Evolutionary conservation across 805 yeast species (phyloP), one percentile per base, ranked within the genome.

Genomic region (Monosporozyma servazzii): DNA sequence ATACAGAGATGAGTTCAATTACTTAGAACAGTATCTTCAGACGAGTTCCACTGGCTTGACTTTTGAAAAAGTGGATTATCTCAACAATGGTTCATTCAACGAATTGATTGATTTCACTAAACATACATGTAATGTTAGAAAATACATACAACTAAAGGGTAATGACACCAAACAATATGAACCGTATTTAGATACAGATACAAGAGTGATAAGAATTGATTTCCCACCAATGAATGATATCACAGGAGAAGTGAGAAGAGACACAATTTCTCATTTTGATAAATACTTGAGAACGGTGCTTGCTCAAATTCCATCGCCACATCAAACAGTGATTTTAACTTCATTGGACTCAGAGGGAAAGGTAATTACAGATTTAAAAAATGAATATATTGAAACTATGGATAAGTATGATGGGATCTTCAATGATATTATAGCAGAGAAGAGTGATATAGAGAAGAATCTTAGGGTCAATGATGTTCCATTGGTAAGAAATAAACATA

Each of bases 261-360:
- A 57, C 18, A 69, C 69, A 1, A 61, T 80, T 31, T 57, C 63
- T 13, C 61, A 68, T 29, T 70, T 75, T 47, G 82, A 78, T 56
- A 76, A 73, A 45, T 67, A 71, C 45, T 58, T 87, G 10, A 71
- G 84, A 49, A 72, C 73, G 18, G 73, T 86, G 3, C 54, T 86
- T n/a, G 76, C 86, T 37, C 80, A 78, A 50, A 65, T 86, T 11
- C 96, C 96, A 0, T 75, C 90, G 0, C 96, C 96, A 0, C 77
- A 79, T 53, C 76, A 75, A 51, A 72, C 88, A 2, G 68, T 89
- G 2, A 64, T 88, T 2, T 71, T 81, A 52, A 79, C 89, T 0
- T 73, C 83, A 0, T 45, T 65, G 10, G 58, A 62, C 3, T 64
- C 71, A 3, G 39, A 57, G 2, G 52, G 51, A 2, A 33, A 33